These are phyloP conservation scores for Linaria vulgaris DNA, from an alignment of 257 asterid species.

Conservation along the genomic window DNA sequence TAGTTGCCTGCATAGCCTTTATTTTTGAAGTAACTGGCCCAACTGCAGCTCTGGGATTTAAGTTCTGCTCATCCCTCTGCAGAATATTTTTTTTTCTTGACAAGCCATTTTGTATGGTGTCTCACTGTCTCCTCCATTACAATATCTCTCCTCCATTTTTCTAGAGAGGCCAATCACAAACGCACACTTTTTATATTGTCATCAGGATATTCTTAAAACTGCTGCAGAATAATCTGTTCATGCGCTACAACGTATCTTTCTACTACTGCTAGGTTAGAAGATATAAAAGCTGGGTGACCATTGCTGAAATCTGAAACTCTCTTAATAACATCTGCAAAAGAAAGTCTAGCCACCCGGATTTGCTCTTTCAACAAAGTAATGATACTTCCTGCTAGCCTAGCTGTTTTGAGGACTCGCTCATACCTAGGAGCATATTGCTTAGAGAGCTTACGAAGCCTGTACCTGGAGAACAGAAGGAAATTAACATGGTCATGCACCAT, in stretches of 20 bases:
- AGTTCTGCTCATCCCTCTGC: constrained; percentile 48
- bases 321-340: constrained; percentile 78
- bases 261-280: constrained; percentile 56
- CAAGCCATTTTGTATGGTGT: constrained; percentile 91
- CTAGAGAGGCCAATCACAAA: constrained; percentile 66
- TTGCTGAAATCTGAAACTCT: constrained; percentile 57
- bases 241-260: constrained; percentile 91
- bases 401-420: constrained; percentile 76
- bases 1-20: constrained; percentile 96
- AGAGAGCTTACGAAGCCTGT: constrained; percentile 90
- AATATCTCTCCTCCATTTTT: constrained; percentile 94
- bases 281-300: constrained; percentile 70
- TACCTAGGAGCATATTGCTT: constrained; percentile 95
- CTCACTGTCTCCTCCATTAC: too few relatives aligned
- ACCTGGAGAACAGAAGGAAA: constrained; percentile 52
- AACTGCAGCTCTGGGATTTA: constrained; percentile 86
- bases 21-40: constrained; percentile 68
- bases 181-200: constrained; percentile 62
- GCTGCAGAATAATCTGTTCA: constrained; percentile 93
- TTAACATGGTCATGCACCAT: constrained; percentile 18
- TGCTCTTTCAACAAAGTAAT: constrained; percentile 81
- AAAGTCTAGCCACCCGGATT: constrained; percentile 72
- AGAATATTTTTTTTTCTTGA: constrained; percentile 82
- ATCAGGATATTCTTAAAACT: constrained; percentile 86
- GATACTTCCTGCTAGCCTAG: constrained; percentile 69